Evolutionary conservation across 1,284 basidiomycete genomes (phyloP), one percentile per base, ranked within the genome.

Genomic region (Heterobasidion irregulare): DNA sequence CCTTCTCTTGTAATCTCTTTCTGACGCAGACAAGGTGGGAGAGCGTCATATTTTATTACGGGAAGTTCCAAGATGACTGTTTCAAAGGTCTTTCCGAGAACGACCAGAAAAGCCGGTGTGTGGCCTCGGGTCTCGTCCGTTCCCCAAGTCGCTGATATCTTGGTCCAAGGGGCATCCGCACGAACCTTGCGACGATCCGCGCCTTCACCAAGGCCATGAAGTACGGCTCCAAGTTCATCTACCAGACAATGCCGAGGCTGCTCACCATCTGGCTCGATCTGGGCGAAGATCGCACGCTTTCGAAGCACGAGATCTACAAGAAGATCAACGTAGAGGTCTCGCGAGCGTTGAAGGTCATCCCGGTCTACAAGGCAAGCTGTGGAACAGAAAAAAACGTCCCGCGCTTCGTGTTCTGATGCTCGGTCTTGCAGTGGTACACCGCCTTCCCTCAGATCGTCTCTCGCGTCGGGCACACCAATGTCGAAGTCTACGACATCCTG

Each of bases 361-460:
- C 89, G 2, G 78, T 77, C 2, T 97, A 88, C 69, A 96, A 91
- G 75, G 93, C 83, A 62, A 45, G 67, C 26, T 5, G 26, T 26
- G 26, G 26, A 26, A 26, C 4, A 26, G 26, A 26, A 26, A 5
- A 5, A 26, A 26, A 5, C 26, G 26, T 26, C 26, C 26, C 26
- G 26, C 26, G 26, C 26, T 26, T 26, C 26, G 26, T 26, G 26
- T 26, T 26, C 26, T 26, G 26, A 26, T 26, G 4, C 6, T 43
- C 47, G 32, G n/a, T 34, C 48, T 58, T 54, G 13, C 62, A 97
- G 93, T 99, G 95, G 92, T 90, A 90, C 61, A 96, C 92, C 0
- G 95, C 95, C 0, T 94, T 98, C 61, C 94, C 97, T 7, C 97
- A 99, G 75, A 90, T 99, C 56, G 92, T 97, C 9, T 99, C 97